Evolutionary conservation across 2,329 filamentous ascomycete genomes (phyloP), one percentile per base, ranked within the genome.

Genomic region (Cadophora luteo-olivacea): DNA sequence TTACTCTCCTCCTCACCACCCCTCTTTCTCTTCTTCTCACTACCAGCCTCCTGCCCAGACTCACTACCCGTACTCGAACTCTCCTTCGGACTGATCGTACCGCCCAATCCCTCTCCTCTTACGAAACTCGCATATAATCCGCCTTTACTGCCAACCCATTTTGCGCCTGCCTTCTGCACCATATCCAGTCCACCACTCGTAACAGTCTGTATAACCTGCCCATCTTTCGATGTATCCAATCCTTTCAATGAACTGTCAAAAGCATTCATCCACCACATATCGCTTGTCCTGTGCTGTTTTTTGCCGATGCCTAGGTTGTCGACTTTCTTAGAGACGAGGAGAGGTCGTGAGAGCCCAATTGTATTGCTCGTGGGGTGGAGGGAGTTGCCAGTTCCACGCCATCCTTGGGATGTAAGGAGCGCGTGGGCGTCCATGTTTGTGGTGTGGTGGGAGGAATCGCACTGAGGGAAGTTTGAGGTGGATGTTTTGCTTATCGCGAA

Each of bases 261-360:
- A 12, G 96, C 96, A 68, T 93, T 91, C 80, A 97, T 85, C 96
- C 96, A 99, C 96, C 96, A 99, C 79, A 97, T 94, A 78, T 97
- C 95, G 74, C 85, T 87, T 80, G 85, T 84, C 25, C 70, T 72
- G 67, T 86, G 86, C 72, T 87, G 87, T 79, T 92, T 93, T 78
- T 92, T 89, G 65, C 95, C 95, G 5, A 98, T 84, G 29, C 95
- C 95, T 64, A 92, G 85, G 33, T 87, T 91, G 79, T 97, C 92
- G 75, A 90, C 86, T 80, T 97, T 97, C 75, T 92, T 91, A 68
- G 91, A 89, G 67, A 97, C 86, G 48, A 97, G 88, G 33, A 98
- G 86, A 5, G 95, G 95, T 74, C 92, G 92, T 32, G 90, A 89
- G 65, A 98, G 89, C 54, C 95, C 95, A 70, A 90, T 90, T 63